Evolutionary conservation across 768 basidiomycete species (phyloP), one percentile per base, ranked within the genome.

Genomic region (Lactifluus pinguis): DNA sequence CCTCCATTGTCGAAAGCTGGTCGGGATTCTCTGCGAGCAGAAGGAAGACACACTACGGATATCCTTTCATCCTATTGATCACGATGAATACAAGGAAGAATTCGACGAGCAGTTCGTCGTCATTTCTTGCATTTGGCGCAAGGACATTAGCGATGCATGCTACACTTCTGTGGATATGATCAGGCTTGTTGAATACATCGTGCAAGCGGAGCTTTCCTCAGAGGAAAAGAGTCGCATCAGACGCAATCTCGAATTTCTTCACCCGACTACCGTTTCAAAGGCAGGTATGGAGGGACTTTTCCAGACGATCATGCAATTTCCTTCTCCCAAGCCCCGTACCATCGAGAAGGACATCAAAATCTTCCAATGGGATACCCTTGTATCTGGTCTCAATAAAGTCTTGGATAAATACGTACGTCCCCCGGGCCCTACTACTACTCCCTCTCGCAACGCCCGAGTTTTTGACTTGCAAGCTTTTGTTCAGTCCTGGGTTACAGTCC

Each of bases 201-300:
- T 83, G 44, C 91, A 87, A 48, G 74, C 76, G 3, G 79, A 87
- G 53, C 95, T 97, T 69, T 86, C 85, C 34, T 89, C 97, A 51
- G 93, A 97, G 73, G 95, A 98, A 79, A 98, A 95, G 80, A 98
- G 98, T 69, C 80, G 95, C 55, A 95, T 98, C 67, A 79, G 95
- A 63, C 81, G 95, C 59, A 98, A 98, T 72, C 77, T 99, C 34
- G 95, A 99, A 72, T 92, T 90, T 29, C 87, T 97, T 69, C 80
- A 86, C 54, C 95, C 95, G 1, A 87, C 83, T 57, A 97, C 95
- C 0, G 85, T 98, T 4, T 88, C 89, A 32, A 99, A 97, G 76
- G 82, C 83, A 70, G 88, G 90, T 66, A 75, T 80, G 0, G 87
- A 85, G 11, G 86, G 82, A 59, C 92, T 98, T 72, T 99, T 98